Evolutionary conservation across 176 grass and related monocot genomes (phyloP).

Genomic region (Cenchrus fungigraminus): DNA sequence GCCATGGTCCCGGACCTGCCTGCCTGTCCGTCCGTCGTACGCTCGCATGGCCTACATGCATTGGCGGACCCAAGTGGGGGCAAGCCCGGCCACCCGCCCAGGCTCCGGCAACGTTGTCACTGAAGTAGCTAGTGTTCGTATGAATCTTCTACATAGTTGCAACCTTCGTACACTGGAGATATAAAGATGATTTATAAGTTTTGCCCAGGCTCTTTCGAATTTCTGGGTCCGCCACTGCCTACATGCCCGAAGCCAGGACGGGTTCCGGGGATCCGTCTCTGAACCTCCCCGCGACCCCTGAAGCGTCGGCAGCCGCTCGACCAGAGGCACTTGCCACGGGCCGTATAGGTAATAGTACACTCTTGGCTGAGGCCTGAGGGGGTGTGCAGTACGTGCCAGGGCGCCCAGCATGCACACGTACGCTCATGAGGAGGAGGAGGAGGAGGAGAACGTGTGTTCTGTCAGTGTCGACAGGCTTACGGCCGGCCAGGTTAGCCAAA

Average conservation of each 20-base stretch:
- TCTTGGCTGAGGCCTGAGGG: too few species aligned
- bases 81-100: too few species aligned
- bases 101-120: too few species aligned
- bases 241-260: neutral
- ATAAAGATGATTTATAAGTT: too few species aligned
- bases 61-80: too few species aligned
- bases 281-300: neutral
- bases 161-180: too few species aligned
- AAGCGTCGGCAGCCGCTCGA: neutral
- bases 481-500: neutral
- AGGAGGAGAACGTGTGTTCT: neutral
- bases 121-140: too few species aligned
- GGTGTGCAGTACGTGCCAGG: neutral
- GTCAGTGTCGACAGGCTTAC: neutral
- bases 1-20: neutral
- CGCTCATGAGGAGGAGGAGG: neutral
- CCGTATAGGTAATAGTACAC: too few species aligned
- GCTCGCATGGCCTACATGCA: neutral
- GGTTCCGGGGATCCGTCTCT: neutral
- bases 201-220: too few species aligned
- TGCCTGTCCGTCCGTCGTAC: neutral
- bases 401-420: neutral
- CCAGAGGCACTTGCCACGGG: neutral
- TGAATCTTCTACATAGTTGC: too few species aligned
- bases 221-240: too few species aligned